A percentile compares a stretch with the other conserved stretches of the same genome.
phyloP scores from a whole-genome alignment of 768 basidiomycete species.

The Lepiota venenata region DNA sequence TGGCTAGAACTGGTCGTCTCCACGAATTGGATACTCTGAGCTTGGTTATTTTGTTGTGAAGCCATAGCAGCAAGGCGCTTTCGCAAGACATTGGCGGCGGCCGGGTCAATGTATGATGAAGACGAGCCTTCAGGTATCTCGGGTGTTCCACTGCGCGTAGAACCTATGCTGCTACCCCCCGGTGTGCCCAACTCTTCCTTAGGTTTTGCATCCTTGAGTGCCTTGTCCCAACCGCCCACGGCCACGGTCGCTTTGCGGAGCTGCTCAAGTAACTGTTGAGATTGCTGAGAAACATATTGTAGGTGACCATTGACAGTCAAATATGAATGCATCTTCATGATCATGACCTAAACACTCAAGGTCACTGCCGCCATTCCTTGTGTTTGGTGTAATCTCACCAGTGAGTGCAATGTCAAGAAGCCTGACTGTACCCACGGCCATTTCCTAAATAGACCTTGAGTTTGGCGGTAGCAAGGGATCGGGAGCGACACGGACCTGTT shows the following conservation, averaged over 20 bases:
- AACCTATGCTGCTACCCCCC: slow-evolving; percentile 23
- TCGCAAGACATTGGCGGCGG: slow-evolving; percentile 50
- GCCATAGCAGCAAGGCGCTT: slow-evolving; percentile 50
- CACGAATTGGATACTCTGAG: slow-evolving; percentile 5
- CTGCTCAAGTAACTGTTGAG: slow-evolving; percentile 36
- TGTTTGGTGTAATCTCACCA: slow-evolving; percentile 42
- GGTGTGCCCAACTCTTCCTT: slow-evolving; percentile 26
- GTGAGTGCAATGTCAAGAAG: slow-evolving; percentile 81
- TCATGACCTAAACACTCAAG: slow-evolving; percentile 52
- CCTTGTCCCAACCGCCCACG: slow-evolving; percentile 68
- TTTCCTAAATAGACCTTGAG: slow-evolving; percentile 45
- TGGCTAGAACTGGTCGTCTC: not conserved
- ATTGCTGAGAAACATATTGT: slow-evolving; percentile 46
- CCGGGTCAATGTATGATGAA: slow-evolving; percentile 51
- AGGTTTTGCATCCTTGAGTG: slow-evolving; percentile 46
- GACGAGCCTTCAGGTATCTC: slow-evolving; percentile 39
- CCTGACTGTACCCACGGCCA: slow-evolving; percentile 99
- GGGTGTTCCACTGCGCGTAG: slow-evolving; percentile 41
- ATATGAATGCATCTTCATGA: slow-evolving; percentile 98
- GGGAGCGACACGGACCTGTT: slow-evolving; percentile 48
- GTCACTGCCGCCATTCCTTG: not conserved
- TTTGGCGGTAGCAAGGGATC: not conserved
- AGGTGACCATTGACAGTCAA: slow-evolving; percentile 85
- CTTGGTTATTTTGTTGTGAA: slow-evolving; percentile 19
- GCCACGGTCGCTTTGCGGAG: slow-evolving; percentile 45